A percentile compares a stretch with the other conserved stretches of the same genome.
phyloP scores from a whole-genome alignment of 139 green algal species.

The Coelastrella sp. region DNA sequence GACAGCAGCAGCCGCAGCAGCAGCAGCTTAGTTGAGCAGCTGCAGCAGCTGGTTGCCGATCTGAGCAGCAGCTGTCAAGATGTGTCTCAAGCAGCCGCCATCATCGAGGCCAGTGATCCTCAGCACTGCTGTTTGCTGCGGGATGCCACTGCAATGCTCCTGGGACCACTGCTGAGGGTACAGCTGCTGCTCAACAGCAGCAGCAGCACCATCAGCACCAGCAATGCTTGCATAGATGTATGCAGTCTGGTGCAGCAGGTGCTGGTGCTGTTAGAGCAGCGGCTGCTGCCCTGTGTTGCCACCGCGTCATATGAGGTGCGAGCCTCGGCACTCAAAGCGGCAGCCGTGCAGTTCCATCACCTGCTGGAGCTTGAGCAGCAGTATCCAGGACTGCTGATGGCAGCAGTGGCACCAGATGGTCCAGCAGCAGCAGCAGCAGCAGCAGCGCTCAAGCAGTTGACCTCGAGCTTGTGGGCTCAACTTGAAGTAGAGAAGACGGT shows the following conservation, averaged over 20 bases:
- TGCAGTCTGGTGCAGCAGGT: neutral
- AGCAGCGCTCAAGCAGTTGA: neutral
- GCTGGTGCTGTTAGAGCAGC: constrained; percentile 22
- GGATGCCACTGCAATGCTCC: constrained; percentile 1
- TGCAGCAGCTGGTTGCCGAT: neutral
- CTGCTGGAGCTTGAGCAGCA: constrained; percentile 7
- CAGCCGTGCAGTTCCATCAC: constrained; percentile 38
- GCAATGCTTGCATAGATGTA: neutral
- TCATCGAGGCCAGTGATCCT: neutral
- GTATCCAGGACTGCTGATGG: constrained; percentile 16
- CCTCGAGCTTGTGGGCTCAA: constrained; percentile 1
- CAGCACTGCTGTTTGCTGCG: constrained; percentile 31
- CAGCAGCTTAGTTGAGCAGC: neutral
- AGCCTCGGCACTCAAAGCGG: constrained; percentile 65
- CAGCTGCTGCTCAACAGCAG: constrained; percentile 31
- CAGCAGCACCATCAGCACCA: constrained; percentile 44
- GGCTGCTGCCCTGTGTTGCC: constrained; percentile 48
- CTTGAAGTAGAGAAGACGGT: constrained; percentile 29
- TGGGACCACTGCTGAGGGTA: constrained; percentile 16
- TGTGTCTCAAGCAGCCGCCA: neutral
- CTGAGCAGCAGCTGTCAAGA: neutral
- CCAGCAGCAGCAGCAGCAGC: constrained; percentile 21
- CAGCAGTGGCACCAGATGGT: neutral
- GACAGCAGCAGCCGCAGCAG: neutral
- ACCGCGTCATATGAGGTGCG: constrained; percentile 67